These are phyloP conservation scores for Barnettozyma vustinii DNA, from an alignment of 805 yeast species.

Conservation along the genomic window DNA sequence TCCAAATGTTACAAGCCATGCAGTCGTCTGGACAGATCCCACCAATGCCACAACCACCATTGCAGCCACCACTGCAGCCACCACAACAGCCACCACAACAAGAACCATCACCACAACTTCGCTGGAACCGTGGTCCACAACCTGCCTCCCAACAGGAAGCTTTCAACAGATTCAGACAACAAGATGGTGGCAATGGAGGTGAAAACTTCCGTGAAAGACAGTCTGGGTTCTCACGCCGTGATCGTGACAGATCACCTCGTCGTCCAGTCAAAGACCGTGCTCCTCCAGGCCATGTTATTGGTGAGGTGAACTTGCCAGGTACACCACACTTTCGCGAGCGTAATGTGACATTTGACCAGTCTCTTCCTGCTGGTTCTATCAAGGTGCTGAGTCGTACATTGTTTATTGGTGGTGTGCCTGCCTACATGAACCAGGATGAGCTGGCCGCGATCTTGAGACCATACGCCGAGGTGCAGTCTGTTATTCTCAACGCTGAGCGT, in stretches of 20 bases:
- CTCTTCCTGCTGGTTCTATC: slow-evolving; percentile 71
- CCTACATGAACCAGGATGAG: slow-evolving; percentile 69
- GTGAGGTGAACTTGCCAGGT: slow-evolving; percentile 64
- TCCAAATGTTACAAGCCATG: slow-evolving; percentile 32
- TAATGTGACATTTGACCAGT: slow-evolving; percentile 62
- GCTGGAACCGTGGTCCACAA: slow-evolving; percentile 10
- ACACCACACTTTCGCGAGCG: slow-evolving; percentile 75
- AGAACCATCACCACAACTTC: slow-evolving; percentile 7
- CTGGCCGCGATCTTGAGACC: slow-evolving; percentile 71
- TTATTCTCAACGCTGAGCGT: slow-evolving; percentile 80
- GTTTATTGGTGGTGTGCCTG: slow-evolving; percentile 91
- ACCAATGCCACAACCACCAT: slow-evolving; percentile 18
- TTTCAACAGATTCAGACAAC: slow-evolving; percentile 21
- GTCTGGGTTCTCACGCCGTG: slow-evolving; percentile 17
- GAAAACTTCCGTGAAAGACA: slow-evolving; percentile 16
- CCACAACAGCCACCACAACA: slow-evolving; percentile 11
- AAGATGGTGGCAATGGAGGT: slow-evolving; percentile 16
- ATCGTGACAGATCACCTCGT: slow-evolving; percentile 28
- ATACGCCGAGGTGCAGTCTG: slow-evolving; percentile 87
- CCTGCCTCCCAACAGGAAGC: slow-evolving; percentile 24
- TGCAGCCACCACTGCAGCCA: slow-evolving; percentile 8
- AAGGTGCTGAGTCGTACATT: slow-evolving; percentile 86
- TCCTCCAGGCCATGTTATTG: slow-evolving; percentile 34
- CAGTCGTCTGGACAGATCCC: slow-evolving; percentile 27
- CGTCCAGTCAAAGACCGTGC: slow-evolving; percentile 15